Evolutionary conservation across 2,329 filamentous ascomycete species (phyloP).

Genomic region (Aspergillus fumigatiaffinis): DNA sequence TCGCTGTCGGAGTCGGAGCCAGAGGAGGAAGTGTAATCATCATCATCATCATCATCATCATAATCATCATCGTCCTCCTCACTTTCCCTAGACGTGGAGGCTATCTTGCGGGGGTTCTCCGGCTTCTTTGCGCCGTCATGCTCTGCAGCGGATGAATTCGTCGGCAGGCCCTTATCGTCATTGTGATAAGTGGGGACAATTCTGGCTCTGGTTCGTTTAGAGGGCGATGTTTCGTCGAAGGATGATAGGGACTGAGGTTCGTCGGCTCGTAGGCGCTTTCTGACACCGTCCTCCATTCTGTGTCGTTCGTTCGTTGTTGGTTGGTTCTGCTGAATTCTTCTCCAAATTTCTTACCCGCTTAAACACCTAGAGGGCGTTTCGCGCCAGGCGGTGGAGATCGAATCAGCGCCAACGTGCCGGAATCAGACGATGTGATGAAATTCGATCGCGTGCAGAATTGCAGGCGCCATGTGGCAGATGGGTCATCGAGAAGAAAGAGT

Average conservation of each 20-base stretch:
- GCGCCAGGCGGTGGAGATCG: neutral
- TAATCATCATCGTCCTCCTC: slow-evolving; percentile 11
- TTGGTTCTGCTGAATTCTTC: neutral
- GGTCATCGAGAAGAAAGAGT: neutral
- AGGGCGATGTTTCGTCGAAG: slow-evolving; percentile 1
- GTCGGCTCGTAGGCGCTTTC: slow-evolving; percentile 13
- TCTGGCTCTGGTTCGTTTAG: slow-evolving; percentile 1
- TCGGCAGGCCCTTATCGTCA: slow-evolving; percentile 1
- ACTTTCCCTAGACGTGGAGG: neutral
- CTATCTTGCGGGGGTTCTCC: slow-evolving; percentile 1
- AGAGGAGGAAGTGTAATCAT: slow-evolving; percentile 21
- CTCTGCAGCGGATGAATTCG: neutral
- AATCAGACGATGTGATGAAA: neutral
- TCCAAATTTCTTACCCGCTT: neutral
- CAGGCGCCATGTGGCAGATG: neutral
- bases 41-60: slow-evolving; percentile 12
- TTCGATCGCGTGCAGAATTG: neutral
- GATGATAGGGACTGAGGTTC: slow-evolving; percentile 1
- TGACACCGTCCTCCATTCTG: slow-evolving; percentile 12
- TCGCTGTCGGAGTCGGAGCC: slow-evolving; percentile 24
- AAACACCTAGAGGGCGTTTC: neutral
- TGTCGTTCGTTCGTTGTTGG: neutral
- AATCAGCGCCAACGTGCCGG: neutral
- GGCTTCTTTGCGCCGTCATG: neutral
- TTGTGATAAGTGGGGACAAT: neutral